A percentile compares a stretch with the other conserved stretches of the same genome.
Evolutionary conservation across 345 rosid genomes (phyloP).

Genomic region (Mercurialis annua): DNA sequence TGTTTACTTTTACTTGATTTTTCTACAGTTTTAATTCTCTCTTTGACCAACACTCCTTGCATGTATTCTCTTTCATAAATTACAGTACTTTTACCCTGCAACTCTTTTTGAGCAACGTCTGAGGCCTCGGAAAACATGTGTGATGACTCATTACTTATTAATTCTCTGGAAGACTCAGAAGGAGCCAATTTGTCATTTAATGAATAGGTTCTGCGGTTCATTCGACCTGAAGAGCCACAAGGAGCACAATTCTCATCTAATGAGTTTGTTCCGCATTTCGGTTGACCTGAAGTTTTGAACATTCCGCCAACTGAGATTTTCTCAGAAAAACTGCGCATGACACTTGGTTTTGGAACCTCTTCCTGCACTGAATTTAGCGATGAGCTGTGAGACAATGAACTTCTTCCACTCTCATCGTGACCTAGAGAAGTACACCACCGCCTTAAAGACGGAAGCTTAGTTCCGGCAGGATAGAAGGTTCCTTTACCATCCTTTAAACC

Average conservation of each 20-base stretch:
- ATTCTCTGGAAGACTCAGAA: constrained; percentile 38
- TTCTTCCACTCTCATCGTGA: constrained; percentile 44
- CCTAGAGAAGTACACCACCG: constrained; percentile 46
- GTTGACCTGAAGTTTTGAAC: constrained; percentile 42
- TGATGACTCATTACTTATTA: constrained; percentile 32
- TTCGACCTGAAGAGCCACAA: constrained; percentile 53
- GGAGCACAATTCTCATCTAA: constrained; percentile 41
- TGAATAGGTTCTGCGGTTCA: constrained; percentile 41
- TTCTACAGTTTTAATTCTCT: constrained; percentile 39
- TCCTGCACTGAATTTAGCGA: constrained; percentile 45
- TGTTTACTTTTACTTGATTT: constrained; percentile 37
- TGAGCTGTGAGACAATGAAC: constrained; percentile 40
- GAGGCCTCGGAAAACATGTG: constrained; percentile 31
- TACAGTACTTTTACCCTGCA: constrained; percentile 33
- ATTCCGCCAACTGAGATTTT: constrained; percentile 41
- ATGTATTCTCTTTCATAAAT: constrained; percentile 82
- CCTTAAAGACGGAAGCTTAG: constrained; percentile 62
- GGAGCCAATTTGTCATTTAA: constrained; percentile 36
- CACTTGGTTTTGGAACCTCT: constrained; percentile 31
- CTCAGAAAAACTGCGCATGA: constrained; percentile 54
- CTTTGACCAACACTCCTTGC: constrained; percentile 85
- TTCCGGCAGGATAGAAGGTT: constrained; percentile 74
- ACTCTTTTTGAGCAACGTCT: constrained; percentile 44
- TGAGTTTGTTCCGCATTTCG: constrained; percentile 40
- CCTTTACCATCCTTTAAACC: constrained; percentile 93